phyloP scores from a whole-genome alignment of 139 green algal species.

The Micractinium conductrix region DNA sequence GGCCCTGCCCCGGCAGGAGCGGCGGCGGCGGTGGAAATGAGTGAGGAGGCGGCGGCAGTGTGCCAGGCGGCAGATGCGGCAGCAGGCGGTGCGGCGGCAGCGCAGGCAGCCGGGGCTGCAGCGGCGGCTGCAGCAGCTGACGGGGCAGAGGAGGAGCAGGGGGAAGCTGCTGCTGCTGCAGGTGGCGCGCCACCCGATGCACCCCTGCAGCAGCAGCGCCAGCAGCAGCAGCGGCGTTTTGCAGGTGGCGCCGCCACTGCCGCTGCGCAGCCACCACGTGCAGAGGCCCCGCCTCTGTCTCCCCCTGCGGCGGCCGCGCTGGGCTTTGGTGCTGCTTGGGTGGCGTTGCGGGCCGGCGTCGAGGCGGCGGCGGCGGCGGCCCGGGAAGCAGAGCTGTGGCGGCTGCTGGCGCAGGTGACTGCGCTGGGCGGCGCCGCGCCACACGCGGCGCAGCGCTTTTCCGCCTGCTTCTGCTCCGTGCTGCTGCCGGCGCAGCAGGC shows the following conservation, averaged over 20 bases:
- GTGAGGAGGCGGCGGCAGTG: no score
- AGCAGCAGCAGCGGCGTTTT: no score
- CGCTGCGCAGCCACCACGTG: background rate
- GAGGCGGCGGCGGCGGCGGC: background rate
- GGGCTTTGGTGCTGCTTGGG: background rate
- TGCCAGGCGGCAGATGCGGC: no score
- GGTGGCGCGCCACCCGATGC: no score
- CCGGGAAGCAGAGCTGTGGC: background rate
- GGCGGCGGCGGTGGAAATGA: background rate
- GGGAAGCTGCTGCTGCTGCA: no score
- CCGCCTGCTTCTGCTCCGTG: slow-evolving; percentile 4
- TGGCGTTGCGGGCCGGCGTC: background rate
- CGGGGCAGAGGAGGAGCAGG: background rate
- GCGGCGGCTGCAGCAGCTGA: background rate
- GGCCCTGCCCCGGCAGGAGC: no score
- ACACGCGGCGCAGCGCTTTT: background rate
- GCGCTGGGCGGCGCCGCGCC: background rate
- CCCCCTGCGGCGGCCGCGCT: background rate
- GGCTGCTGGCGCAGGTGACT: background rate
- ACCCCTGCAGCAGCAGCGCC: no score
- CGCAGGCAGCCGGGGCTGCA: no score
- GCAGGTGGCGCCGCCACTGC: no score
- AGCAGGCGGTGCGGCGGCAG: no score
- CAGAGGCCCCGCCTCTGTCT: background rate
- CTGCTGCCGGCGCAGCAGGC: background rate